Evolutionary conservation across 2,329 filamentous ascomycete genomes (phyloP).

Genomic region (Diaporthe vexans): DNA sequence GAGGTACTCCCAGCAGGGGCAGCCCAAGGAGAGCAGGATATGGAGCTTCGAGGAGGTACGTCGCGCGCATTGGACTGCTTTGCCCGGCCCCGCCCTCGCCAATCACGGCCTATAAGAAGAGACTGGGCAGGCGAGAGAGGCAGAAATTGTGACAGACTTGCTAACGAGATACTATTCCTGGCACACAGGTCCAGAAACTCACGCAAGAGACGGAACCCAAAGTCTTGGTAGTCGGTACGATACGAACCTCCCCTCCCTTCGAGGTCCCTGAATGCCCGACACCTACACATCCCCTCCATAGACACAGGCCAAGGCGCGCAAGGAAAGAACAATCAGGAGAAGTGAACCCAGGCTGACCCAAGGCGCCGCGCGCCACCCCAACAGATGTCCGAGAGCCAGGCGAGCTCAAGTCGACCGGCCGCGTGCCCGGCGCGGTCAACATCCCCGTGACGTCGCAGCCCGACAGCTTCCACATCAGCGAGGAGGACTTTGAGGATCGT

Average conservation of each 20-base stretch:
- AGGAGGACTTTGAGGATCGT: slow-evolving; percentile 85
- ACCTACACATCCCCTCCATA: not conserved
- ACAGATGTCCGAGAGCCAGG: slow-evolving; percentile 79
- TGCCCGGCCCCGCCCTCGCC: not conserved
- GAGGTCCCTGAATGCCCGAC: not conserved
- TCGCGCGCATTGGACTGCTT: slow-evolving; percentile 4
- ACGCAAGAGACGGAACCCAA: slow-evolving; percentile 49
- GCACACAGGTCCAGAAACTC: slow-evolving; percentile 57
- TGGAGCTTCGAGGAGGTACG: slow-evolving; percentile 63
- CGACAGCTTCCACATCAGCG: slow-evolving; percentile 82
- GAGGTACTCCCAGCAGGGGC: slow-evolving; percentile 47
- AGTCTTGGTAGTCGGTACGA: slow-evolving; percentile 63
- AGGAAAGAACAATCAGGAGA: not conserved
- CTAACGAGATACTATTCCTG: not conserved
- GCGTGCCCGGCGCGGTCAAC: slow-evolving; percentile 86
- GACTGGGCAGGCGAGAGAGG: not conserved
- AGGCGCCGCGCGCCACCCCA: too few species aligned
- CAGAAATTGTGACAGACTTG: not conserved
- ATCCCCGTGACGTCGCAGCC: slow-evolving; percentile 83
- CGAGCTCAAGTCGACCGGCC: slow-evolving; percentile 75
- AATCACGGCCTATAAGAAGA: not conserved
- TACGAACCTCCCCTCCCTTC: not conserved
- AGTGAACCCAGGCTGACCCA: not conserved
- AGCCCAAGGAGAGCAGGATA: slow-evolving; percentile 53
- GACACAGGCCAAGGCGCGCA: not conserved